phyloP scores from a whole-genome alignment of 352 stramenopile species.

The Globisporangium abappressorium region DNA sequence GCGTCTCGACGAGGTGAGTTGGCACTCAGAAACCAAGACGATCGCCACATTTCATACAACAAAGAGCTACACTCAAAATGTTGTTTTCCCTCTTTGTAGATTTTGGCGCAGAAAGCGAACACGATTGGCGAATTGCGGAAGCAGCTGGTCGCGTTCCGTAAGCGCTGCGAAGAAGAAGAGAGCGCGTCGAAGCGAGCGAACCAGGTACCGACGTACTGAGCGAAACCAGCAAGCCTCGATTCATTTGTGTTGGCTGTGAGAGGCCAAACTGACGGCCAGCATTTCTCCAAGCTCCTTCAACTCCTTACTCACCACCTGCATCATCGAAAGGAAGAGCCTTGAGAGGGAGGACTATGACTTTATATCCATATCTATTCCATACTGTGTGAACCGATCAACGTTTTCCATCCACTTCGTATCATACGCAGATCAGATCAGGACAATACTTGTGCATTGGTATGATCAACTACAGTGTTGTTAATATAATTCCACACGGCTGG shows the following conservation, averaged over 20 bases:
- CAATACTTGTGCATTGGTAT: too few species aligned
- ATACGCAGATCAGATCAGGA: too few species aligned
- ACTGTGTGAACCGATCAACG: neutral
- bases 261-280: neutral
- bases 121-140: conserved; percentile 83
- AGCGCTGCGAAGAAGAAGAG: conserved; percentile 83
- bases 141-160: conserved; percentile 82
- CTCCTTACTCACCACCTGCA: neutral
- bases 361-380: neutral
- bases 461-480: too few species aligned
- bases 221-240: conserved; percentile 7
- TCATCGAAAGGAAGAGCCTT: neutral
- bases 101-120: conserved; percentile 91
- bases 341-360: neutral
- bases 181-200: conserved; percentile 50
- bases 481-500: too few species aligned
- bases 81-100: conserved; percentile 38
- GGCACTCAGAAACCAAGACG: neutral
- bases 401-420: conserved; percentile 5
- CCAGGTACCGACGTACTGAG: conserved; percentile 21
- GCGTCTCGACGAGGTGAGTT: conserved; percentile 79
- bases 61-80: neutral
- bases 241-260: neutral
- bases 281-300: neutral
- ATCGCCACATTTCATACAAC: neutral